Percentiles rank a stretch among this genome's conserved stretches.
phyloP scores from a whole-genome alignment of 129 eudicot species.

The Centella asiatica region DNA sequence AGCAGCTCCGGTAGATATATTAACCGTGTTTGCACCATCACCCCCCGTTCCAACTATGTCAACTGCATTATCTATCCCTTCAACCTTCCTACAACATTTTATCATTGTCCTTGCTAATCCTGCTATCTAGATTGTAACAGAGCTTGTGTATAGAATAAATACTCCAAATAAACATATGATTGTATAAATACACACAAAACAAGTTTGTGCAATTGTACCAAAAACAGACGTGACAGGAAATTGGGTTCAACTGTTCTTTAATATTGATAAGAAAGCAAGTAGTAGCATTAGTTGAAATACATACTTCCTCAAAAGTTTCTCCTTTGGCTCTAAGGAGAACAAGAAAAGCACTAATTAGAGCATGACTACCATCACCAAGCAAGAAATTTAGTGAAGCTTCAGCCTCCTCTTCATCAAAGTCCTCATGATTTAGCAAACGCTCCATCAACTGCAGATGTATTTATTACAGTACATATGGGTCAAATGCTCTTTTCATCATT shows the following conservation, averaged over 20 bases:
- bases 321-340: constrained; percentile 91
- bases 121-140: constrained; percentile 40
- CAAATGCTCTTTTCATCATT: too few species aligned
- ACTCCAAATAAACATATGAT: not conserved
- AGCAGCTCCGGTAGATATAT: constrained; percentile 89
- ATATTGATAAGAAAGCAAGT: not conserved
- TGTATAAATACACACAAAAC: not conserved
- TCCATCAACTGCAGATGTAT: constrained; percentile 52
- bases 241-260: too few species aligned
- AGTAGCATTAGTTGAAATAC: not conserved
- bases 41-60: constrained; percentile 96
- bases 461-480: too few species aligned
- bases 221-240: too few species aligned
- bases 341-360: constrained; percentile 78
- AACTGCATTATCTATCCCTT: constrained; percentile 56
- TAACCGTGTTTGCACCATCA: constrained; percentile 79
- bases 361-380: constrained; percentile 50
- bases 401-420: constrained; percentile 68
- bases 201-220: not conserved
- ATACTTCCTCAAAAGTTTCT: constrained; percentile 76
- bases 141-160: not conserved
- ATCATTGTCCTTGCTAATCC: constrained; percentile 85
- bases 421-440: constrained; percentile 44
- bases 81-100: constrained; percentile 53
- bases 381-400: constrained; percentile 56